Conservation (phyloP, 345 rosid genomes). For the Lumnitzera littorea region DNA sequence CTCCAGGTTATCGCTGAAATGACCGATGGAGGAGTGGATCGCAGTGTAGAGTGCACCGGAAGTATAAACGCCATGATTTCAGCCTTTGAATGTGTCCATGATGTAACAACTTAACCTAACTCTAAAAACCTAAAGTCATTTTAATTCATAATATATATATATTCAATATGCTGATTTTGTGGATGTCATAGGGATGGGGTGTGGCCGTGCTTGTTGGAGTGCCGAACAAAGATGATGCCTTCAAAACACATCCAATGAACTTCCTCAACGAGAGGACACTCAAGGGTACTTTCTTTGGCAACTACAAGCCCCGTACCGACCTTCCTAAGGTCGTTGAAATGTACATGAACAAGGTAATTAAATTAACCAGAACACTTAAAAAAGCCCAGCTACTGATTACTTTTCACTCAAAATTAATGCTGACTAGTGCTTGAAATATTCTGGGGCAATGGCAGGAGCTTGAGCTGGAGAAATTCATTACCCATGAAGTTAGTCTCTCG, state of each 20-base stretch:
- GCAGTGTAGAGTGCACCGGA: slow-evolving; percentile 43
- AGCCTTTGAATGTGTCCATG: slow-evolving; percentile 41
- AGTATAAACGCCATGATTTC: slow-evolving; percentile 33
- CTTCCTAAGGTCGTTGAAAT: slow-evolving; percentile 32
- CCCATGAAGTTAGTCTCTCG: slow-evolving; percentile 37
- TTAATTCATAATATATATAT: background rate
- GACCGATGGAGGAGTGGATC: slow-evolving; percentile 41
- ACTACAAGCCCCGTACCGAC: slow-evolving; percentile 37
- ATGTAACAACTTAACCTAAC: slow-evolving; percentile 16
- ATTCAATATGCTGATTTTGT: background rate
- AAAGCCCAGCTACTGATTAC: too few species aligned
- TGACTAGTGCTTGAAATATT: too few species aligned
- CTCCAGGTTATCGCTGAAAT: slow-evolving; percentile 36
- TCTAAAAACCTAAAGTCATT: background rate
- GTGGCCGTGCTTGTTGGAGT: slow-evolving; percentile 41
- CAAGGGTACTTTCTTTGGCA: slow-evolving; percentile 37
- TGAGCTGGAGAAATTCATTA: slow-evolving; percentile 41
- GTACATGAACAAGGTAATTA: slow-evolving; percentile 30
- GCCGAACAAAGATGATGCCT: slow-evolving; percentile 33
- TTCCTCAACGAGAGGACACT: slow-evolving; percentile 33
- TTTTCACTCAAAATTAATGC: too few species aligned
- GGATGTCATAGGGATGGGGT: slow-evolving; percentile 33
- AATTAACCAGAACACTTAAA: background rate
- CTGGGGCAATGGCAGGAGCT: slow-evolving; percentile 22
- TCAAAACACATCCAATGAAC: slow-evolving; percentile 33